Evolutionary conservation across 2,329 filamentous ascomycete genomes (phyloP).

Genomic region (Xylaria sp.): DNA sequence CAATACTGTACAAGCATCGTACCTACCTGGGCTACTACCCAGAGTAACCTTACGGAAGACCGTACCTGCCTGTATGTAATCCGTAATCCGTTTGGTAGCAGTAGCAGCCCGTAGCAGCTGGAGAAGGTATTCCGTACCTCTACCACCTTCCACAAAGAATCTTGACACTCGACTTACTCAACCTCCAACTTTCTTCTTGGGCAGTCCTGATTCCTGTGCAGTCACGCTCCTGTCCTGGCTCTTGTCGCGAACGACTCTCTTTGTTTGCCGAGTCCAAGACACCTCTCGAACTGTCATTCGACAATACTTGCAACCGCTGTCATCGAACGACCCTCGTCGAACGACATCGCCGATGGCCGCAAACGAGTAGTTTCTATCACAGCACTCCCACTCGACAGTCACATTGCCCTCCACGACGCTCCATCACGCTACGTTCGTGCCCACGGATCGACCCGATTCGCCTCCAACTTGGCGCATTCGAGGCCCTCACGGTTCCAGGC

Average conservation of each 20-base stretch:
- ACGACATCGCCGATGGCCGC: slow-evolving; percentile 9
- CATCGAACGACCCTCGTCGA: slow-evolving; percentile 7
- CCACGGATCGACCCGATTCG: slow-evolving; percentile 1
- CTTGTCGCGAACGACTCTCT: slow-evolving; percentile 12
- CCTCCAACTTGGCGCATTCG: slow-evolving; percentile 10
- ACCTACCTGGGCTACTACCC: no score
- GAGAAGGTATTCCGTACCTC: not conserved
- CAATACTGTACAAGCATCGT: not conserved
- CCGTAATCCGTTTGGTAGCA: no score
- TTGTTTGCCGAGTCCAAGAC: not conserved
- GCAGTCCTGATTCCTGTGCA: slow-evolving; percentile 8
- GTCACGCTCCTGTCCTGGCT: not conserved
- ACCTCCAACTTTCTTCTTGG: slow-evolving; percentile 5
- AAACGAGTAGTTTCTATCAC: slow-evolving; percentile 8
- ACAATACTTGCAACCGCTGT: not conserved
- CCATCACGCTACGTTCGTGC: not conserved
- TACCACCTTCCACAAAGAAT: slow-evolving; percentile 13
- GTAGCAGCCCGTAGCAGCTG: no score
- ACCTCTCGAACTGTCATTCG: not conserved
- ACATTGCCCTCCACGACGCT: not conserved
- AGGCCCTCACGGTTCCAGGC: slow-evolving; percentile 19
- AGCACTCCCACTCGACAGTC: slow-evolving; percentile 3
- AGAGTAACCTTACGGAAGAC: no score
- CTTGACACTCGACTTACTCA: slow-evolving; percentile 9
- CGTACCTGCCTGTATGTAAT: no score